Evolutionary conservation across 306 rosid genomes (phyloP).

Genomic region (Carpinus fangiana): DNA sequence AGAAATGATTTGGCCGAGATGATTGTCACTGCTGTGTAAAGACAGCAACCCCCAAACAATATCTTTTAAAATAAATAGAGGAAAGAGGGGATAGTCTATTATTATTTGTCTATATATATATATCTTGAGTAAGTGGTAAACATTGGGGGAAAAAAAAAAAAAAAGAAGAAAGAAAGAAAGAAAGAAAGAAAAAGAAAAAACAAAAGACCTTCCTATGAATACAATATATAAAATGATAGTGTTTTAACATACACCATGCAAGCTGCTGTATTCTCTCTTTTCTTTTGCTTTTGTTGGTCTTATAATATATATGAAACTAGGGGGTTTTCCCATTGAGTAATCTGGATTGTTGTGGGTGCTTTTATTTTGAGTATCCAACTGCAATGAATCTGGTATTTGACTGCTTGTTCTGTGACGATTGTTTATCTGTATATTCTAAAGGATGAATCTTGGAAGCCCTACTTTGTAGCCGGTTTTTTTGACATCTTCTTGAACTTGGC

Average conservation of each 20-base stretch:
- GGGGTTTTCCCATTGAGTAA: background rate
- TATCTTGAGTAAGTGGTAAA: too few species aligned
- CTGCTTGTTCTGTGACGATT: background rate
- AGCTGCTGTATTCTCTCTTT: slow-evolving; percentile 6
- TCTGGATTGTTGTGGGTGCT: background rate
- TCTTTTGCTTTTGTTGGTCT: background rate
- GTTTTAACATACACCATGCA: background rate
- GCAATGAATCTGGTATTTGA: background rate
- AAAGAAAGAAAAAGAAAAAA: background rate
- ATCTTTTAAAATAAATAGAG: too few species aligned
- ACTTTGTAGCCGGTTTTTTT: slow-evolving; percentile 66
- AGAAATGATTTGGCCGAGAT: background rate
- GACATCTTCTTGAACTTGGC: slow-evolving; percentile 74
- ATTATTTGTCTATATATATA: too few species aligned
- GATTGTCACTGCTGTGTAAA: background rate
- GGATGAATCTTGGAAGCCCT: slow-evolving; percentile 72
- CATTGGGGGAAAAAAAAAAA: background rate
- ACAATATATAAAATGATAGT: background rate
- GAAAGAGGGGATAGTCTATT: too few species aligned
- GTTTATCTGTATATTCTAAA: slow-evolving; percentile 13
- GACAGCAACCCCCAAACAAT: too few species aligned
- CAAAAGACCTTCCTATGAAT: slow-evolving; percentile 10
- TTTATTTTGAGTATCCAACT: background rate
- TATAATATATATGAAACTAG: background rate
- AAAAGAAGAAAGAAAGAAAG: background rate